These are phyloP conservation scores for Rhazya stricta DNA, from an alignment of 257 asterid species.

Conservation along the genomic window DNA sequence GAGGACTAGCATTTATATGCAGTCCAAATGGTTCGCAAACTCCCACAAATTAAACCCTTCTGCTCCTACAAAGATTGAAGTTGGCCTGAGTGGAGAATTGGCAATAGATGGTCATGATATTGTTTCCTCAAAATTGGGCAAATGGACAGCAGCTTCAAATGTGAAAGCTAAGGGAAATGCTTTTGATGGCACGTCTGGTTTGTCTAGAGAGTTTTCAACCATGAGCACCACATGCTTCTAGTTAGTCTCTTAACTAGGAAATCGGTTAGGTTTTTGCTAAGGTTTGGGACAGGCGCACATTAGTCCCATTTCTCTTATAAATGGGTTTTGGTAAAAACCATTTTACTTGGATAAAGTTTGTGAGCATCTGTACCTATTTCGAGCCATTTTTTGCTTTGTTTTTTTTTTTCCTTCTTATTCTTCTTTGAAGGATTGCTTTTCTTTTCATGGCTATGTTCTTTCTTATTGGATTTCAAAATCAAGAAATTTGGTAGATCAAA, in stretches of 20 bases:
- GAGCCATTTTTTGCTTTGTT: too few species aligned
- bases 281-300: too few species aligned
- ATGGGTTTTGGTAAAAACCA: too few species aligned
- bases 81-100: background rate
- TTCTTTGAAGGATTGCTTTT: too few species aligned
- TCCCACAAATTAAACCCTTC: background rate
- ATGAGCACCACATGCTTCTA: constrained; percentile 4
- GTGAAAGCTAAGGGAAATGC: background rate
- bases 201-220: constrained; percentile 9
- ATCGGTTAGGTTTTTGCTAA: too few species aligned
- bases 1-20: constrained; percentile 25
- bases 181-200: constrained; percentile 1
- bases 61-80: background rate
- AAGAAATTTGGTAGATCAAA: too few species aligned
- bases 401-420: too few species aligned
- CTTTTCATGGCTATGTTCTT: too few species aligned
- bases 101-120: background rate
- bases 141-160: background rate
- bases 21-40: constrained; percentile 25
- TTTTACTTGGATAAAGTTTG: too few species aligned
- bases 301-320: too few species aligned
- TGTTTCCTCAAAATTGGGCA: background rate
- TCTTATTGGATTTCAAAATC: too few species aligned
- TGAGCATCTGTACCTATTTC: too few species aligned
- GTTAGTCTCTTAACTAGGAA: background rate